Base-by-base conservation (phyloP, 2,329 filamentous ascomycete genomes). In the Nemania abortiva region DNA sequence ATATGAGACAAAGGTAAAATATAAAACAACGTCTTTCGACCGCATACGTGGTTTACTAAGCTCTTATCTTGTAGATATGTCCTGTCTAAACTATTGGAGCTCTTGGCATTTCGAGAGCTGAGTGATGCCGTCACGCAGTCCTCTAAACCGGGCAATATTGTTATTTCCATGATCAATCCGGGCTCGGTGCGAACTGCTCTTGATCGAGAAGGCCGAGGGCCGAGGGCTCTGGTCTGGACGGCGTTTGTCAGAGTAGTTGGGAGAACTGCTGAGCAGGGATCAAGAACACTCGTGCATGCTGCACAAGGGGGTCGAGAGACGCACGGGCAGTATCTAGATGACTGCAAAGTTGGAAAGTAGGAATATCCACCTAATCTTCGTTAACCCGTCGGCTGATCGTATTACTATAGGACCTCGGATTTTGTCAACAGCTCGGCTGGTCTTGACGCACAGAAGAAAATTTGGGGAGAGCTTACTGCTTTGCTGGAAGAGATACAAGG, bases 301-400 rank as follows among this genome's bases (percentile, higher is more conserved):
- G 68, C 70, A 24, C 29, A 53, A 37, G 68, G 68, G 11, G 66
- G 59, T 3, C 20, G 47, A 29, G 63, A 72, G 15, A 72, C 69
- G 6, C 63, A 72, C 57, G 68, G 72, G 24, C 66, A 70, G 31
- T 73, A 72, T 50, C 27, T 73, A 7, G 61, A 65, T 24, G 70
- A 73, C 53, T 73, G 72, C 47, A 29, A 66, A 34, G 34, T 72
- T 4, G 65, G 65, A 6, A 54, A 59, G 71, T 73, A 69, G 63
- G 71, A 50, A n/a, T 39, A 31, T 52, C 31, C 37, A 20, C 20
- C 45, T n/a, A 22, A 10, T 1, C 9, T 6, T 22, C 34, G 18
- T 9, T n/a, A 11, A 20, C 37, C 29, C 37, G 29, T 1, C 1
- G 3, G 5, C 24, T 27, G 24, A 27, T 27, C 22, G 10, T 6